Conservation (phyloP, 768 basidiomycete species). For the Russula sp. region DNA sequence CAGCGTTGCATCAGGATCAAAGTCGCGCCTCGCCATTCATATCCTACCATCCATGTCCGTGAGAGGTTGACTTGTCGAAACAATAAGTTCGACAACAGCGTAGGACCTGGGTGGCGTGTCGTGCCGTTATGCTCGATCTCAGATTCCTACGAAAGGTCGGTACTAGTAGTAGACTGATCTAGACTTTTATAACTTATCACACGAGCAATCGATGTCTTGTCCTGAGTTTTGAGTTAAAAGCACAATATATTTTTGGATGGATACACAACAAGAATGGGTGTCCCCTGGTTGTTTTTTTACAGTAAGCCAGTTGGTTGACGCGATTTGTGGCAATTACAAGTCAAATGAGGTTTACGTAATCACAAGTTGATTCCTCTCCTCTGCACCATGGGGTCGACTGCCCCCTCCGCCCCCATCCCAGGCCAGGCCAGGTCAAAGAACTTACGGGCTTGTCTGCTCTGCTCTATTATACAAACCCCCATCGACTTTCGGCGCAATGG, state of each 20-base stretch:
- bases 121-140: background rate
- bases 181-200: background rate
- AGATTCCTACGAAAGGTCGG: background rate
- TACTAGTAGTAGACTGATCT: background rate
- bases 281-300: no score
- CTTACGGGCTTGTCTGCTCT: conserved; percentile 88
- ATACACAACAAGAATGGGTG: background rate
- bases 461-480: conserved; percentile 84
- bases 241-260: background rate
- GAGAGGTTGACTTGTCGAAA: background rate
- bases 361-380: no score
- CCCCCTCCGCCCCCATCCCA: conserved; percentile 46
- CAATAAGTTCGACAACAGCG: background rate
- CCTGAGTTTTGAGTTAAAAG: background rate
- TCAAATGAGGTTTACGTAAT: no score
- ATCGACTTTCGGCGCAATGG: conserved; percentile 81
- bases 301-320: no score
- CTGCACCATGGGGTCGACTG: conserved; percentile 15
- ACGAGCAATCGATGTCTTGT: background rate
- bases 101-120: background rate
- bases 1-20: background rate
- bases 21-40: background rate
- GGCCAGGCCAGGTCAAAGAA: conserved; percentile 62
- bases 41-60: background rate
- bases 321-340: no score